Conservation (phyloP, 345 rosid genomes). For the Litchi chinensis region DNA sequence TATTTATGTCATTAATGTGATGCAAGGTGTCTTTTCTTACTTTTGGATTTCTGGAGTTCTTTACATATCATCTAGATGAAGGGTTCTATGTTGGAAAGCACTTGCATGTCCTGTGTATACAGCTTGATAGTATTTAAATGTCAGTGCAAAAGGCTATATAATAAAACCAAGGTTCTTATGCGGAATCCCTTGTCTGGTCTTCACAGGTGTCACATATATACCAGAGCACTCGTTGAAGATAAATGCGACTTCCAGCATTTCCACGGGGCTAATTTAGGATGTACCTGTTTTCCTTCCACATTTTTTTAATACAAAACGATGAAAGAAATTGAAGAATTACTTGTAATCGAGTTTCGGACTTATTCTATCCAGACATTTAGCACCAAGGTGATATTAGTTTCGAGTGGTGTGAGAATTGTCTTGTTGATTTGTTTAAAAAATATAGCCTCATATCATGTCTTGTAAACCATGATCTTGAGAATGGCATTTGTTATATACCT, state of each 20-base stretch:
- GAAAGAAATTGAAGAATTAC: slow-evolving; percentile 7
- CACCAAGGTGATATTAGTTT: not conserved
- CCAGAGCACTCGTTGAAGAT: slow-evolving; percentile 91
- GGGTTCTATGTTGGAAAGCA: not conserved
- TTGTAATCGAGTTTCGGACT: not conserved
- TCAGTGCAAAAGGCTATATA: not conserved
- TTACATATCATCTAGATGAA: not conserved
- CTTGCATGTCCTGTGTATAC: not conserved
- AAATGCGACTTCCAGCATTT: slow-evolving; percentile 89
- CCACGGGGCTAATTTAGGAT: slow-evolving; percentile 62
- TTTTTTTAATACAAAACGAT: slow-evolving; percentile 25
- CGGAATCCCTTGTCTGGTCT: slow-evolving; percentile 19
- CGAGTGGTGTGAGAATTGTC: not conserved
- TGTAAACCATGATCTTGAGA: slow-evolving; percentile 10
- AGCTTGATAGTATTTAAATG: not conserved
- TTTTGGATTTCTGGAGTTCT: not conserved
- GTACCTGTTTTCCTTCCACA: slow-evolving; percentile 9
- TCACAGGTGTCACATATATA: slow-evolving; percentile 78
- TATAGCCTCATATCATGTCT: slow-evolving; percentile 18
- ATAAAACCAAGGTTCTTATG: not conserved
- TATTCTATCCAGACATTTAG: not conserved
- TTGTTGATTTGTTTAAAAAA: slow-evolving; percentile 16
- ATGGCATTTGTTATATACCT: slow-evolving; percentile 21
- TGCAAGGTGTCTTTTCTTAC: not conserved
- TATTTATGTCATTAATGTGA: not conserved